Evolutionary conservation across 495 filamentous ascomycete genomes (phyloP), one percentile per base, ranked within the genome.

Genomic region (Penicillium silybi): DNA sequence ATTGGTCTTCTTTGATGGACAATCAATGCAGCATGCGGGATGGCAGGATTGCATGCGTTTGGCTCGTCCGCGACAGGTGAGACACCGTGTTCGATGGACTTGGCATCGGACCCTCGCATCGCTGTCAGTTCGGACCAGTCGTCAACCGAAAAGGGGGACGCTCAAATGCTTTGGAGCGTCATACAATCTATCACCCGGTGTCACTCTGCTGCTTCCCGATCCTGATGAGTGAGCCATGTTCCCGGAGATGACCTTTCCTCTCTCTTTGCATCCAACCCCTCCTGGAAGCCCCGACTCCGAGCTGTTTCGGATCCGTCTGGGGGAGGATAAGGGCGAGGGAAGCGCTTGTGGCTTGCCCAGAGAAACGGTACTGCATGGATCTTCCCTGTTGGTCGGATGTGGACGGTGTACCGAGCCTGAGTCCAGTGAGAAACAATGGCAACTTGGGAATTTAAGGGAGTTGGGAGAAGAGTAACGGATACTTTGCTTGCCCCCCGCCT

Each of bases 21-120:
- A 62, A 62, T 59, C 59, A 63, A 59, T 65, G 56, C 61, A 58
- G 47, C 39, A 55, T 52, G 52, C 63, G 63, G 63, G 57, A 61
- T 54, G 61, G 52, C 63, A 64, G 63, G 63, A 66, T 59, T 59
- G 53, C 61, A 58, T 64, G 53, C 58, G 63, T 66, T 61, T 66
- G 63, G 63, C 51, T 54, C 56, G 42, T 54, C 49, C 46, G 53
- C 50, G 47, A 57, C 52, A 56, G 45, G 54, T 63, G 59, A 65
- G 56, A 63, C 59, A 59, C 52, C 41, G 48, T 58, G 52, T 59
- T 58, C 50, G 29, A 55, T 49, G 48, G 51, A 57, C 54, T 61
- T 58, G 57, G 52, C 50, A 41, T 48, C 59, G 59, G 62, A 62
- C 56, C 39, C 62, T 65, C 59, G 54, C 59, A 65, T 57, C 48